Conservation (phyloP, 805 yeast genomes). For the Alloascoidea africana region DNA sequence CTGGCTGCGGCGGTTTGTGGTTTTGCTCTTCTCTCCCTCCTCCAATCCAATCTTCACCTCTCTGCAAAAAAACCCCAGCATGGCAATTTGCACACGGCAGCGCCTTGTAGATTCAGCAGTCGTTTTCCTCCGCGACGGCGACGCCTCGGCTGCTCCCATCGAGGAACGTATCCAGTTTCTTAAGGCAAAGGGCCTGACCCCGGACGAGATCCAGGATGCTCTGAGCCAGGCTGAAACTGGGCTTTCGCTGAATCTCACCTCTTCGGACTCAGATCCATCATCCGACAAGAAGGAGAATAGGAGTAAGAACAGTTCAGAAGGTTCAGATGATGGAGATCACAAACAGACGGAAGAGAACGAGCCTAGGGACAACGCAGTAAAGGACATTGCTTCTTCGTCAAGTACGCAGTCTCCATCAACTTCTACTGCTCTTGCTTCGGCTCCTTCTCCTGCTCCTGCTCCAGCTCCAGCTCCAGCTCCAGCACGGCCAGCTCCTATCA, state of each 20-base stretch:
- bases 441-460: conserved; percentile 11
- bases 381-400: too few relatives aligned
- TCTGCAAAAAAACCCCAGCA: too few relatives aligned
- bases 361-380: too few relatives aligned
- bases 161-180: conserved; percentile 77
- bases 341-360: conserved; percentile 5
- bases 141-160: conserved; percentile 60
- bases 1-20: too few relatives aligned
- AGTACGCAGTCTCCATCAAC: too few relatives aligned
- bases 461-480: conserved; percentile 8
- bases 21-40: neutral
- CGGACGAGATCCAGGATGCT: conserved; percentile 72
- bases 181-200: conserved; percentile 69
- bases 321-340: neutral
- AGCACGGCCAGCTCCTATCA: conserved; percentile 8
- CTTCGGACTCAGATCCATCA: too few relatives aligned
- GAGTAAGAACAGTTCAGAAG: neutral
- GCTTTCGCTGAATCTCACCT: too few relatives aligned
- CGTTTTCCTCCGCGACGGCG: conserved; percentile 62
- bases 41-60: too few relatives aligned
- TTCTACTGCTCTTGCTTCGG: conserved; percentile 4
- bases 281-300: neutral
- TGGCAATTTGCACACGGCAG: too few relatives aligned
- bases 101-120: conserved; percentile 68
- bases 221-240: too few relatives aligned